These are phyloP conservation scores for Cronartium quercuum DNA, from an alignment of 1,284 basidiomycete species.

Conservation along the genomic window DNA sequence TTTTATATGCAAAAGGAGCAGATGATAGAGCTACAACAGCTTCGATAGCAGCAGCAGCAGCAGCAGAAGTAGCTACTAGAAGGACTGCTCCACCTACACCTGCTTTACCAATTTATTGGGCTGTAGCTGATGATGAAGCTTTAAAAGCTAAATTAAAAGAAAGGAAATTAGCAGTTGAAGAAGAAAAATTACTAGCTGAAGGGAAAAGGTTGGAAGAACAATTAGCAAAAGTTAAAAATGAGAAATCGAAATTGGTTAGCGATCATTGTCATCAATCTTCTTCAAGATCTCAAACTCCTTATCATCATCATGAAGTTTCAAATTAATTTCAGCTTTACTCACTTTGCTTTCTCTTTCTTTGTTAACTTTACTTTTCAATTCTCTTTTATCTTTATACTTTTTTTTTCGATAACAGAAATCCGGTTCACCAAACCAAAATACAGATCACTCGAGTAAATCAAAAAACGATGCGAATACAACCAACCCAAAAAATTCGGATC, in stretches of 20 bases:
- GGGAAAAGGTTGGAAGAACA: conserved; percentile 6
- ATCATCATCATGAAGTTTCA: neutral
- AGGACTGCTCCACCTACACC: neutral
- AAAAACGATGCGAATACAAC: too few relatives aligned
- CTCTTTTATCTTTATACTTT: neutral
- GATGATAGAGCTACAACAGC: conserved; percentile 17
- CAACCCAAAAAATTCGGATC: too few relatives aligned
- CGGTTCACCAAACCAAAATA: too few relatives aligned
- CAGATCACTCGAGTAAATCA: too few relatives aligned
- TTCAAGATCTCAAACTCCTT: neutral
- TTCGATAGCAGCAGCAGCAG: conserved; percentile 7
- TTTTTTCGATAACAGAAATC: neutral
- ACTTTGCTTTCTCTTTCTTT: neutral
- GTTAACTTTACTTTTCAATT: neutral
- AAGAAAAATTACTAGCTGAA: conserved; percentile 24
- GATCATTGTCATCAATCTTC: neutral
- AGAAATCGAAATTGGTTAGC: conserved; percentile 34
- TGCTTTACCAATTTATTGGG: conserved; percentile 17
- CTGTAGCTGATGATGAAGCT: conserved; percentile 26
- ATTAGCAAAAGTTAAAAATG: conserved; percentile 26
- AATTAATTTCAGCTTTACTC: neutral
- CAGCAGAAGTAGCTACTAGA: conserved; percentile 1
- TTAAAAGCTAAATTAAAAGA: conserved; percentile 31
- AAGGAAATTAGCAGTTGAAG: conserved; percentile 25
- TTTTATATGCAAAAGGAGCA: conserved; percentile 28